A percentile compares a stretch with the other conserved stretches of the same genome.
phyloP scores from a whole-genome alignment of 768 basidiomycete genomes.

The Podaxis pistillaris region DNA sequence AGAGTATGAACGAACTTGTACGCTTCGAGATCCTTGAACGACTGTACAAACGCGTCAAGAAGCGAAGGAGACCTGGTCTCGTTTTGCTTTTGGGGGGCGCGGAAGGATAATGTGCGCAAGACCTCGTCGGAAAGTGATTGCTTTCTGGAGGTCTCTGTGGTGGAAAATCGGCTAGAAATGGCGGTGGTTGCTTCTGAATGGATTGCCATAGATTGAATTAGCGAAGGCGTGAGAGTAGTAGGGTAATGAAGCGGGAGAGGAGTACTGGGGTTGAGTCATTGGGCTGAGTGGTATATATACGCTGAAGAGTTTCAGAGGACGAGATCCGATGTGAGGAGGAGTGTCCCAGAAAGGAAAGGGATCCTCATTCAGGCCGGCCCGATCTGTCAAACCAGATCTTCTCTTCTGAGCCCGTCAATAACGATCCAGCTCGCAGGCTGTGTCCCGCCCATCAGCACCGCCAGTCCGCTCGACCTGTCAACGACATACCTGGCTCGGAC shows the following conservation, averaged over 20 bases:
- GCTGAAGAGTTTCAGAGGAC: conserved; percentile 9
- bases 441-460: conserved; percentile 1
- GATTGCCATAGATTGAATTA: conserved; percentile 3
- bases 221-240: neutral
- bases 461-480: neutral
- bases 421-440: conserved; percentile 9
- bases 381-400: neutral
- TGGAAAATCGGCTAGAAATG: neutral
- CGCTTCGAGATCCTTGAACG: conserved; percentile 57
- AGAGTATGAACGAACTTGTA: conserved; percentile 49
- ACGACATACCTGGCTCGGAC: neutral
- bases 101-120: conserved; percentile 3
- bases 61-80: conserved; percentile 32
- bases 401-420: neutral
- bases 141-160: neutral
- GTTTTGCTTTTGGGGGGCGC: neutral
- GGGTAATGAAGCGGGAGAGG: conserved; percentile 4
- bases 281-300: conserved; percentile 11
- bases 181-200: conserved; percentile 7
- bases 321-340: conserved; percentile 11
- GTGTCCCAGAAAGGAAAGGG: neutral
- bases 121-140: neutral
- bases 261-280: conserved; percentile 2
- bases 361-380: neutral
- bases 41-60: conserved; percentile 55